Percentiles rank a stretch among this genome's conserved stretches.
phyloP scores from a whole-genome alignment of 345 rosid species.

The Nephelium lappaceum region DNA sequence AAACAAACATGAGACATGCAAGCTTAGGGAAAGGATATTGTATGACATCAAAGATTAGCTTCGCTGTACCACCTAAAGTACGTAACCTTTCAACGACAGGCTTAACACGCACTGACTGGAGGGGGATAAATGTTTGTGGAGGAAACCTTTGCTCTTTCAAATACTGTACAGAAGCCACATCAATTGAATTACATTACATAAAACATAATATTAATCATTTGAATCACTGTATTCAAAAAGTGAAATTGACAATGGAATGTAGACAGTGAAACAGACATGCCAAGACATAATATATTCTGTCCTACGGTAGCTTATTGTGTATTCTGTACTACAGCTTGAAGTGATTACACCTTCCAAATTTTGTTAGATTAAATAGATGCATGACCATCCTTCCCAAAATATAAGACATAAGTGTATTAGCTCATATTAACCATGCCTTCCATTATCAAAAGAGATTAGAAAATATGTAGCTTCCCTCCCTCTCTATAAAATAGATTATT shows the following conservation, averaged over 20 bases:
- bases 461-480: neutral
- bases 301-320: no score
- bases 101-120: constrained; percentile 93
- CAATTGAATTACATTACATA: constrained; percentile 19
- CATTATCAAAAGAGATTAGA: neutral
- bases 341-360: no score
- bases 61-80: no score
- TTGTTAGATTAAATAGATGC: no score
- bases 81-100: constrained; percentile 38
- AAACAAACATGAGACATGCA: no score
- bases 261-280: neutral
- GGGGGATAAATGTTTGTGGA: constrained; percentile 96
- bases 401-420: neutral
- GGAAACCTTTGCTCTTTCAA: constrained; percentile 99
- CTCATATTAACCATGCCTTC: neutral
- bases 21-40: no score
- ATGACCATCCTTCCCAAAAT: no score
- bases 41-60: no score
- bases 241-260: no score
- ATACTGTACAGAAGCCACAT: constrained; percentile 62
- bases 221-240: neutral
- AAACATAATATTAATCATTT: constrained; percentile 6
- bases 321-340: no score
- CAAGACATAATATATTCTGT: no score
- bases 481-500: neutral